Base-by-base conservation (phyloP, 2,329 filamentous ascomycete genomes). In the Apiospora marii region DNA sequence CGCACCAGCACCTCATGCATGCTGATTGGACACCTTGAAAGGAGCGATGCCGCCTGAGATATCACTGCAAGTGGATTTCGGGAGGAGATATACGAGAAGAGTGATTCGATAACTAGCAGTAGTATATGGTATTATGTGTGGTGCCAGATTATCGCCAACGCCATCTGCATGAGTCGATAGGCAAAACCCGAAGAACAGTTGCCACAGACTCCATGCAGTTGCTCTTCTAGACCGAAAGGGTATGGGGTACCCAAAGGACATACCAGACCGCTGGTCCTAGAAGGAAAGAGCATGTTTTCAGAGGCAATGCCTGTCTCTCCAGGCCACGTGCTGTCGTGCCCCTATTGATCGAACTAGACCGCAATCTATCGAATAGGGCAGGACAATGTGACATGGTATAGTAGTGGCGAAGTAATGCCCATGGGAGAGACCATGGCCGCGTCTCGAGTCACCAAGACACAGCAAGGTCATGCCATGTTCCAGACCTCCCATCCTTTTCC, bases 371-470 rank as follows among this genome's bases (percentile, higher is more conserved):
- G 58, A 37, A n/a, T 13, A 41, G 34, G 19, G 58, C 19, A 61
- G 58, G 30, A 22, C 58, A 64, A 41, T 22, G 27, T n/a, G 58
- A 34, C n/a, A n/a, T 49, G 49, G 22, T 5, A 51, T 27, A 51
- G 5, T n/a, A 12, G 4, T 64, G 58, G 34, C 13, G n/a, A 14
- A 30, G 24, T 34, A 58, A 19, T 41, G 24, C 13, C 51, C 51
- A 30, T 30, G 24, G 24, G 51, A 58, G 13, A 58, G 51, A 30
- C 27, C 34, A 64, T 41, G 41, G 34, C 58, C 58, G 58, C 58
- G 58, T 64, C 58, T 64, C 58, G 58, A 41, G 58, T 64, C 58
- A 64, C 58, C 58, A 64, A 64, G 34, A 64, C 58, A n/a, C 22
- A n/a, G 34, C 58, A 64, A 64, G 19, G 19, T 41, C 34, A 14